Conservation (phyloP, 441 rosid genomes). For the Theobroma grandiflorum region DNA sequence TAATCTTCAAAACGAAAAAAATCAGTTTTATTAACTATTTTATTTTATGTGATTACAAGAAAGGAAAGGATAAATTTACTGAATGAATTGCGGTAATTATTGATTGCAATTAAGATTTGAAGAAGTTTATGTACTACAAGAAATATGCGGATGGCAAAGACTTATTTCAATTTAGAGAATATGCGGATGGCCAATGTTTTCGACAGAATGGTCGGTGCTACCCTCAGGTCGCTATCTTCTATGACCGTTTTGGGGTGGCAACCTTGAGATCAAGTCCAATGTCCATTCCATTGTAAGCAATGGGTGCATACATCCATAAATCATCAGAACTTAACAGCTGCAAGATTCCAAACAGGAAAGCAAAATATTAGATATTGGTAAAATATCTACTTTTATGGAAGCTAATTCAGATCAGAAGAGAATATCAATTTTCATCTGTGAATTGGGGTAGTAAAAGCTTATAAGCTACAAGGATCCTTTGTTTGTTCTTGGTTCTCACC, state of each 20-base stretch:
- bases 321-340: constrained; percentile 83
- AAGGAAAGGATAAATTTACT: not conserved
- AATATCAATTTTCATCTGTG: too few species aligned
- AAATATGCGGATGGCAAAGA: not conserved
- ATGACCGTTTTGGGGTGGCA: constrained; percentile 30
- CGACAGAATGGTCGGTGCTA: not conserved
- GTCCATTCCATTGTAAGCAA: constrained; percentile 81
- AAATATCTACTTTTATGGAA: not conserved
- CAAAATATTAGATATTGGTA: constrained; percentile 8
- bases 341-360: constrained; percentile 17
- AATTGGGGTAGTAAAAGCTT: not conserved
- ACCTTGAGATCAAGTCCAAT: constrained; percentile 67
- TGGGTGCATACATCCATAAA: constrained; percentile 81
- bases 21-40: not conserved
- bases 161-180: constrained; percentile 5
- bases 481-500: constrained; percentile 40
- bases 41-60: not conserved
- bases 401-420: not conserved
- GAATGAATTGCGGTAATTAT: not conserved
- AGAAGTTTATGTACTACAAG: not conserved
- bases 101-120: constrained; percentile 3
- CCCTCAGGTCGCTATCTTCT: constrained; percentile 10
- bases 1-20: not conserved
- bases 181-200: not conserved
- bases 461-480: not conserved